A percentile compares a stretch with the other conserved stretches of the same genome.
Evolutionary conservation across 169 alveolate genomes (phyloP).

Genomic region (Eimeria necatrix): DNA sequence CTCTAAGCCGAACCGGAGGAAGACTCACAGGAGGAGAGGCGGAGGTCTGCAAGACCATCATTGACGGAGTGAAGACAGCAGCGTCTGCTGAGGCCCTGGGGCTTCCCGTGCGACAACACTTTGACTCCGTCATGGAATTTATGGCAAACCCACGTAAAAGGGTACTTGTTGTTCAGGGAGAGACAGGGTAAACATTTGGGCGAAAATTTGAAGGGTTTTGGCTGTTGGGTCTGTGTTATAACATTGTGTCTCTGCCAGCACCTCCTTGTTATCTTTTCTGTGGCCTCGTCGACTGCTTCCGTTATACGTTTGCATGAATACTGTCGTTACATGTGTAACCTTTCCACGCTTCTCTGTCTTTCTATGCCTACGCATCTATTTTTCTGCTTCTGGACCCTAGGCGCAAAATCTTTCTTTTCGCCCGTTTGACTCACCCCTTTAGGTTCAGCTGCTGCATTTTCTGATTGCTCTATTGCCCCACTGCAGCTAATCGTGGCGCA

Average conservation of each 20-base stretch:
- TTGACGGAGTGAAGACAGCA: background rate
- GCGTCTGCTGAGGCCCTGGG: constrained; percentile 47
- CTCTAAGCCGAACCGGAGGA: background rate
- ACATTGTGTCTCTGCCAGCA: background rate
- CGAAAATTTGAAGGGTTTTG: background rate
- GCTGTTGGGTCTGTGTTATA: background rate
- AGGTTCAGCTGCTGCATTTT: no score
- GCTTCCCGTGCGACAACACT: constrained; percentile 68
- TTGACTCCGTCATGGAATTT: constrained; percentile 7
- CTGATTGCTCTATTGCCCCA: background rate
- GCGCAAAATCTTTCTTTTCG: background rate
- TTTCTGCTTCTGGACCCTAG: background rate
- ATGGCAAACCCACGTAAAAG: background rate
- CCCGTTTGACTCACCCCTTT: background rate
- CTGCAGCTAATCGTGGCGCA: background rate
- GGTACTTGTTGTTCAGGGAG: constrained; percentile 54
- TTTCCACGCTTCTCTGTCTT: background rate
- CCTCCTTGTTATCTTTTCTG: background rate
- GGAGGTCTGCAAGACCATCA: background rate
- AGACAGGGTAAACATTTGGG: constrained; percentile 32
- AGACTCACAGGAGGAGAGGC: background rate
- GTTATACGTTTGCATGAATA: background rate
- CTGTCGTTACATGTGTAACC: background rate
- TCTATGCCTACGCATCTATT: background rate
- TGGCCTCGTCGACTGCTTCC: background rate